These are phyloP conservation scores for Schrenkiella parvula DNA, from an alignment of 345 rosid genomes.

Conservation along the genomic window DNA sequence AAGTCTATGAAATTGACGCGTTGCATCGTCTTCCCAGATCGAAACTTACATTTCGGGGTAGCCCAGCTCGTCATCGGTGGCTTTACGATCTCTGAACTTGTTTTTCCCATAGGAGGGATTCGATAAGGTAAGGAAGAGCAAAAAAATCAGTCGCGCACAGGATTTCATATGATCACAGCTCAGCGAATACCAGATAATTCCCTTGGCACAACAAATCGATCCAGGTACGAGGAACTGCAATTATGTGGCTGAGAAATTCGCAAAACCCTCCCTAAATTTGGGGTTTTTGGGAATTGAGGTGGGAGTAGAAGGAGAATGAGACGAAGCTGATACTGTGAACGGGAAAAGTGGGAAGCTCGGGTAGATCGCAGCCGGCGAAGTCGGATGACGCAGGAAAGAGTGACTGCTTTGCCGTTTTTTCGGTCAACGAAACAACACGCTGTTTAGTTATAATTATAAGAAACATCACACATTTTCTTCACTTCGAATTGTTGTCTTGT, in stretches of 20 bases:
- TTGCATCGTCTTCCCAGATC: neutral
- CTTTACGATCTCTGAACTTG: slow-evolving; percentile 76
- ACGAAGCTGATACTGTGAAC: slow-evolving; percentile 14
- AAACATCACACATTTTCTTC: slow-evolving; percentile 1
- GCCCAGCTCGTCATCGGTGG: slow-evolving; percentile 75
- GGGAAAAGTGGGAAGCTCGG: neutral
- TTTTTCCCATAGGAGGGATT: slow-evolving; percentile 42
- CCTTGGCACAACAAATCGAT: neutral
- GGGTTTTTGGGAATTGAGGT: slow-evolving; percentile 24
- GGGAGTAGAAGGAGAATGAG: slow-evolving; percentile 18
- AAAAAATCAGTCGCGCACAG: slow-evolving; percentile 37
- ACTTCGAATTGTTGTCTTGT: neutral
- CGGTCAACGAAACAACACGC: neutral
- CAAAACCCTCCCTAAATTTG: neutral
- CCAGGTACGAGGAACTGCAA: neutral
- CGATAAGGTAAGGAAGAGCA: slow-evolving; percentile 29
- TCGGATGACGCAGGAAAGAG: slow-evolving; percentile 8
- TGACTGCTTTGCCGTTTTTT: slow-evolving; percentile 26
- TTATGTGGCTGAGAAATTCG: neutral
- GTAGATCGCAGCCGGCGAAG: slow-evolving; percentile 25
- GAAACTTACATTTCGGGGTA: slow-evolving; percentile 66
- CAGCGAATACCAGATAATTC: neutral
- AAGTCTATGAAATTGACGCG: neutral
- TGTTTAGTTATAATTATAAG: neutral
- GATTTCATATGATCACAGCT: slow-evolving; percentile 54